Evolutionary conservation across 768 basidiomycete species (phyloP).

Genomic region (Hortiboletus campestris): DNA sequence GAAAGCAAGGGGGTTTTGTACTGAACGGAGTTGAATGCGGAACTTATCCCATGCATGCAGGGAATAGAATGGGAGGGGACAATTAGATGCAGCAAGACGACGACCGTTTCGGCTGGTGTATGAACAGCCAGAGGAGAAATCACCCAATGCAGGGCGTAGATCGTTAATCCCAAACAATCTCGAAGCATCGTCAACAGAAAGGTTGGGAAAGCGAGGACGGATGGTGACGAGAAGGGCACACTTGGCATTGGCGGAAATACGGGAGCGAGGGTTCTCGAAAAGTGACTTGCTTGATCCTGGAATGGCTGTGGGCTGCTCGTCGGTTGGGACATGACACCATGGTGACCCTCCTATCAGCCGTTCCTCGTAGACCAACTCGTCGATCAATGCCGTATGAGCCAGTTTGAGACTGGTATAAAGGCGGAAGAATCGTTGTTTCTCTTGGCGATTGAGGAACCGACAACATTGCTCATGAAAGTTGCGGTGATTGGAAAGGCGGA

Average conservation of each 20-base stretch:
- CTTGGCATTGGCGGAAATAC: not conserved
- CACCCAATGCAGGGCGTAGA: conserved; percentile 4
- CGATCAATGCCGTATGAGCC: no score
- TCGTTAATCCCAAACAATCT: not conserved
- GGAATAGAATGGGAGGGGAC: not conserved
- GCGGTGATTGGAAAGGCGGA: no score
- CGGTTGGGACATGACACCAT: no score
- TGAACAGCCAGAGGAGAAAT: not conserved
- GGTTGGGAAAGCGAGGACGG: not conserved
- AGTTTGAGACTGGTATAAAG: no score
- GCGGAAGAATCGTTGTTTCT: no score
- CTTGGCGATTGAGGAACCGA: no score
- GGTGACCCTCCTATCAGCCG: no score
- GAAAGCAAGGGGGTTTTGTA: not conserved
- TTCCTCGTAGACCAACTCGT: no score
- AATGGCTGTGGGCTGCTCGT: no score
- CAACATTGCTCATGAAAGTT: no score
- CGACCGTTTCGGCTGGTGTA: not conserved
- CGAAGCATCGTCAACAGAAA: not conserved
- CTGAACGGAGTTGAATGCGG: conserved; percentile 2
- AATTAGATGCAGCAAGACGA: no score
- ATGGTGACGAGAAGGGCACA: not conserved
- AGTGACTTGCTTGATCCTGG: not conserved
- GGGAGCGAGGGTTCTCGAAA: not conserved
- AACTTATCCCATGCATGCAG: conserved; percentile 6